Evolutionary conservation across 2,329 filamentous ascomycete species (phyloP).

Genomic region (Paecilomyces formosus): DNA sequence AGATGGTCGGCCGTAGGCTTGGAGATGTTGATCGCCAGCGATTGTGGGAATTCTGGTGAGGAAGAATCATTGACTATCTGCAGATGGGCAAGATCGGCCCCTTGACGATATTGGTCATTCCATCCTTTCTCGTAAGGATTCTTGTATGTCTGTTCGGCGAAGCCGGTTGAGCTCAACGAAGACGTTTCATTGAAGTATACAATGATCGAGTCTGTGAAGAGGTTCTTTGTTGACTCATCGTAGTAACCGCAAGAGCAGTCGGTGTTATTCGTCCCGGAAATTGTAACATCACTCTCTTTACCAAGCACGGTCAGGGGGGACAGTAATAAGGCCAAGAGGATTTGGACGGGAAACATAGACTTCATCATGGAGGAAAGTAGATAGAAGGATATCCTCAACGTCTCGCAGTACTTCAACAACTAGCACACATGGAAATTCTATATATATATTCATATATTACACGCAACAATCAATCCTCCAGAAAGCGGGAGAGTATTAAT

Average conservation of each 20-base stretch:
- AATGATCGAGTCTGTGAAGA: constrained; percentile 43
- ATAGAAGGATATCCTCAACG: not conserved
- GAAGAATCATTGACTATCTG: constrained; percentile 20
- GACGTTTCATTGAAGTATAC: constrained; percentile 46
- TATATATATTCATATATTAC: not conserved
- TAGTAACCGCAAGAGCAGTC: constrained; percentile 42
- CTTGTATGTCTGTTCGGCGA: constrained; percentile 33
- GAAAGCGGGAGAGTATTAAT: too few relatives aligned
- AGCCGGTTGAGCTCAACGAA: constrained; percentile 23
- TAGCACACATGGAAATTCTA: not conserved
- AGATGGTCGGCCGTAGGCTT: constrained; percentile 25
- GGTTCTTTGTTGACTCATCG: constrained; percentile 24
- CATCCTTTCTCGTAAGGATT: constrained; percentile 42
- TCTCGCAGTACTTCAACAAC: not conserved
- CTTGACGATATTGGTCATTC: constrained; percentile 39
- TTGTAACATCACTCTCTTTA: not conserved
- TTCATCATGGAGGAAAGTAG: not conserved
- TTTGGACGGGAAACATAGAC: not conserved
- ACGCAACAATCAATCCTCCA: too few relatives aligned
- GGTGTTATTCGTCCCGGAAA: constrained; percentile 2
- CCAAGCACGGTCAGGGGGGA: not conserved
- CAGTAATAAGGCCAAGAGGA: not conserved
- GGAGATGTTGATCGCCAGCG: constrained; percentile 25
- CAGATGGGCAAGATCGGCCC: constrained; percentile 34
- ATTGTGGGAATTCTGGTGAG: constrained; percentile 2